phyloP scores from a whole-genome alignment of 768 basidiomycete species.

The Scleroderma bovista region DNA sequence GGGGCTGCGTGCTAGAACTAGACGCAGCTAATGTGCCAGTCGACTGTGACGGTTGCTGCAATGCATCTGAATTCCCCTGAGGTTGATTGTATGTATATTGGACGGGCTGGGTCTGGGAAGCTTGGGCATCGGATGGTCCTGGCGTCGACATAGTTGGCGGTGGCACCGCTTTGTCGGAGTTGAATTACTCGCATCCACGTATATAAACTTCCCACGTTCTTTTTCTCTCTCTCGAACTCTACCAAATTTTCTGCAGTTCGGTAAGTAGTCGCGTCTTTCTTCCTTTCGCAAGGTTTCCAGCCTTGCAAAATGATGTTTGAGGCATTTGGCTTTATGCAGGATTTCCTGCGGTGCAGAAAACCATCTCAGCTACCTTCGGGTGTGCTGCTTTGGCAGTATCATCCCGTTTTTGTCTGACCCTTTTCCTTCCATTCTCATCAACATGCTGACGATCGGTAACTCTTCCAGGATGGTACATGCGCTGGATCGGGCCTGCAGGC shows the following conservation, averaged over 20 bases:
- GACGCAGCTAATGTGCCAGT: slow-evolving; percentile 10
- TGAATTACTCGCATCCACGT: slow-evolving; percentile 2
- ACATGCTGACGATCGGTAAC: slow-evolving; percentile 7
- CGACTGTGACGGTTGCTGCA: slow-evolving; percentile 18
- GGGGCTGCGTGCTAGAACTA: slow-evolving; percentile 28
- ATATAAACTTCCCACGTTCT: slow-evolving; percentile 17
- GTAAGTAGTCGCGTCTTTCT: too few species aligned
- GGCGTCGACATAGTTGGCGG: slow-evolving; percentile 27
- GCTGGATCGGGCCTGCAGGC: too few species aligned
- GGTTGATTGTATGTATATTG: slow-evolving; percentile 14
- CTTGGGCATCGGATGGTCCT: slow-evolving; percentile 28
- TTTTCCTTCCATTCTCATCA: background rate
- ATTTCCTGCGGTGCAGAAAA: slow-evolving; percentile 71
- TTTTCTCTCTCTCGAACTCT: slow-evolving; percentile 7
- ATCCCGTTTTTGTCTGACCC: slow-evolving; percentile 44
- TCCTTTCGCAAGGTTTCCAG: too few species aligned
- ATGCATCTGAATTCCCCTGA: slow-evolving; percentile 14
- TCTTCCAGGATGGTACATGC: slow-evolving; percentile 20
- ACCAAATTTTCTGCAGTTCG: slow-evolving; percentile 1
- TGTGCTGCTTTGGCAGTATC: slow-evolving; percentile 35
- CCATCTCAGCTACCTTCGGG: slow-evolving; percentile 90
- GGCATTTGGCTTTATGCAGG: slow-evolving; percentile 90
- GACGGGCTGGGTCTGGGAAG: slow-evolving; percentile 23
- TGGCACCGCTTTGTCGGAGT: slow-evolving; percentile 26
- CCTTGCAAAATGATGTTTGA: slow-evolving; percentile 69